phyloP scores from a whole-genome alignment of 495 filamentous ascomycete species.

The Penicillium simplicissimum region DNA sequence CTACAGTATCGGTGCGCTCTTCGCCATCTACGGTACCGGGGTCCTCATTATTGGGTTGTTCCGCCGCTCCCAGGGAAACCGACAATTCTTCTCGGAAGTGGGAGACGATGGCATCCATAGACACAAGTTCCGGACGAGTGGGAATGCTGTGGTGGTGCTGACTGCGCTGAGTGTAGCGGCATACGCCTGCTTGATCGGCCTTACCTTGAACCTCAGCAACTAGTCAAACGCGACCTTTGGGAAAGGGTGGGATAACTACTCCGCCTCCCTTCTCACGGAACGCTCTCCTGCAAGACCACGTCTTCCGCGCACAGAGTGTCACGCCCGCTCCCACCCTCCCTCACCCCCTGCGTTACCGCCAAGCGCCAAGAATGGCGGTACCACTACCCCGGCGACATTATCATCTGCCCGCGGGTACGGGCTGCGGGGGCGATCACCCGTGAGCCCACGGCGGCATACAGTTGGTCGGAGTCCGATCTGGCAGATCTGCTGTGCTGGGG shows the following conservation, averaged over 20 bases:
- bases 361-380: constrained; percentile 40
- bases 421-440: constrained; percentile 14
- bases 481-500: constrained; percentile 15
- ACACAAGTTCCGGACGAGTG: constrained; percentile 88
- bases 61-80: constrained; percentile 84
- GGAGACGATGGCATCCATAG: constrained; percentile 64
- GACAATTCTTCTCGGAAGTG: constrained; percentile 84
- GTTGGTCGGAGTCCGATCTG: constrained; percentile 24
- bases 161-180: constrained; percentile 79
- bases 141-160: constrained; percentile 74
- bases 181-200: constrained; percentile 74
- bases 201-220: constrained; percentile 61
- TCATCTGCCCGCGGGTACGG: constrained; percentile 6
- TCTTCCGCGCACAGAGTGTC: constrained; percentile 17
- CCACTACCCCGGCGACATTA: constrained; percentile 15
- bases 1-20: constrained; percentile 89
- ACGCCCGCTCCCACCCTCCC: constrained; percentile 7
- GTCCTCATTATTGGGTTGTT: constrained; percentile 79
- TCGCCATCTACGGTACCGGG: constrained; percentile 85
- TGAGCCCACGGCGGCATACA: constrained; percentile 15
- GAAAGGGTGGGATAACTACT: constrained; percentile 48
- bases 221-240: constrained; percentile 16
- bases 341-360: constrained; percentile 37
- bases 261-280: background rate
- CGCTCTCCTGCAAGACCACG: background rate